Evolutionary conservation across 805 yeast genomes (phyloP).

Genomic region (Candida loeiensis): DNA sequence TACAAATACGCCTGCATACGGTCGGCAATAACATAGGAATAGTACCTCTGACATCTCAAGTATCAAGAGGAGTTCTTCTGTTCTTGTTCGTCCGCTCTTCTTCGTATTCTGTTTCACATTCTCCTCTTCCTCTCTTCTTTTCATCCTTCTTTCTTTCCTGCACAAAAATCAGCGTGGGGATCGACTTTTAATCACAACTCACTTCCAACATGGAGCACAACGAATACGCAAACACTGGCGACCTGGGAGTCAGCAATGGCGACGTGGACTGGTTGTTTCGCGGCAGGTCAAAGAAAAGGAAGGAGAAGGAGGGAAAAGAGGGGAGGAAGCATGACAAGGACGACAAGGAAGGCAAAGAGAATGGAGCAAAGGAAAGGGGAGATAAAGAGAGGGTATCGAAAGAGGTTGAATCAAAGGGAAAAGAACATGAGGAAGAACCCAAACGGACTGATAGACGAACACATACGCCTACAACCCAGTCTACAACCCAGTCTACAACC

Average conservation of each 20-base stretch:
- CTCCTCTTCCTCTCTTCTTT: too few species aligned
- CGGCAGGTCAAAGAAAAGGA: slow-evolving; percentile 59
- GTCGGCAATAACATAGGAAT: too few species aligned
- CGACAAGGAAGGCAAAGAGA: not conserved
- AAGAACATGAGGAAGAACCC: slow-evolving; percentile 1
- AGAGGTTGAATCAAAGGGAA: not conserved
- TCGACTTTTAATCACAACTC: not conserved
- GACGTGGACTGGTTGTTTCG: slow-evolving; percentile 85
- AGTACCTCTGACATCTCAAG: too few species aligned
- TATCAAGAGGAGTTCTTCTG: too few species aligned
- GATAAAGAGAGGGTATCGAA: not conserved
- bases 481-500: too few species aligned
- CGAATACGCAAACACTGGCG: slow-evolving; percentile 12
- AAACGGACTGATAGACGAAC: not conserved
- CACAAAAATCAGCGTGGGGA: not conserved
- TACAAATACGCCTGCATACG: too few species aligned
- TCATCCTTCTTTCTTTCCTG: not conserved
- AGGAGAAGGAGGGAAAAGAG: not conserved
- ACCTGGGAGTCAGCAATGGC: slow-evolving; percentile 61
- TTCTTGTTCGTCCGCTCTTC: too few species aligned
- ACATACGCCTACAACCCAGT: too few species aligned
- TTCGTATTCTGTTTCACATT: too few species aligned
- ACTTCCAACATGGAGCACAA: not conserved
- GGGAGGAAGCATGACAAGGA: not conserved
- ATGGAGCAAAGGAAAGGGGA: not conserved